Evolutionary conservation across 805 yeast species (phyloP).

Genomic region (Suhomyces pyralidae): DNA sequence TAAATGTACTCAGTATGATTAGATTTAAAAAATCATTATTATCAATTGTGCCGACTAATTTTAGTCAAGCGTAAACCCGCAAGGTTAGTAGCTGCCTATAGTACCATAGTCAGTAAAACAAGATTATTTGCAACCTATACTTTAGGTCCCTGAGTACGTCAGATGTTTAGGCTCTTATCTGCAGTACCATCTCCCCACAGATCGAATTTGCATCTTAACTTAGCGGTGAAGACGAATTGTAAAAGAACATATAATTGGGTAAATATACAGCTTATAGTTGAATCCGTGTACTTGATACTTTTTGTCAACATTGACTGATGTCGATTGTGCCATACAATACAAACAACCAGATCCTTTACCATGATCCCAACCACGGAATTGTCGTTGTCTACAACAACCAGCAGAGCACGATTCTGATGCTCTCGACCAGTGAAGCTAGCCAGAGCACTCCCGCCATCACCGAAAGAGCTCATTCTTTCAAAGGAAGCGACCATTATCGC

Average conservation of each 20-base stretch:
- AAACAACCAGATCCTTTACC: slow-evolving; percentile 29
- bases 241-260: background rate
- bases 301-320: slow-evolving; percentile 17
- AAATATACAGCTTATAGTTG: background rate
- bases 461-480: background rate
- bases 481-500: background rate
- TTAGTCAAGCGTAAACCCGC: no score
- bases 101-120: background rate
- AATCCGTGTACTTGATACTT: no score
- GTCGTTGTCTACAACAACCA: slow-evolving; percentile 34
- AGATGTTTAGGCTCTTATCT: background rate
- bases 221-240: background rate
- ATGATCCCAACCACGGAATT: slow-evolving; percentile 33
- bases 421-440: slow-evolving; percentile 12
- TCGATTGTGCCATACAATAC: slow-evolving; percentile 38
- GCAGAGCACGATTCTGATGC: slow-evolving; percentile 26
- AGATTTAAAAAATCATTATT: no score
- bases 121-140: background rate
- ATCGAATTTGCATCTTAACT: background rate
- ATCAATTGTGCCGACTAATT: no score
- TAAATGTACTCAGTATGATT: no score
- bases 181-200: background rate
- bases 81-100: no score
- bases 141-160: background rate
- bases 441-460: background rate